Evolutionary conservation across 1,284 basidiomycete genomes (phyloP).

Genomic region (Trichosporon inkin): DNA sequence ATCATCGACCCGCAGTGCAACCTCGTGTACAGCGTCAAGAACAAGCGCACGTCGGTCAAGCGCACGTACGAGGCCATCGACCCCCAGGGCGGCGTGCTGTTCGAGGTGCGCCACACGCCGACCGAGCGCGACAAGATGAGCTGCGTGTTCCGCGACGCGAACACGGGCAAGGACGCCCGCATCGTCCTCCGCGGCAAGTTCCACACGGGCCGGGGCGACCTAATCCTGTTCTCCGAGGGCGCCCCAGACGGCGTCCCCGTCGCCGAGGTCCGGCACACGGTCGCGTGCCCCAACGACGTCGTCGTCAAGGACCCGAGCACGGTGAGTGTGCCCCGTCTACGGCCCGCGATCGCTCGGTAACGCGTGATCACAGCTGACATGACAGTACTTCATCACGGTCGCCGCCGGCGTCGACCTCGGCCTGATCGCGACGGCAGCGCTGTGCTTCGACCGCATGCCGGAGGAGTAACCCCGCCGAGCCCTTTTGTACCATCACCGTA

Average conservation of each 20-base stretch:
- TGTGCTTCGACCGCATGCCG: conserved; percentile 4
- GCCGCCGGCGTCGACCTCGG: conserved; percentile 7
- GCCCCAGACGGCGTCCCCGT: background rate
- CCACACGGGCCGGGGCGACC: background rate
- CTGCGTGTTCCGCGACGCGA: conserved; percentile 2
- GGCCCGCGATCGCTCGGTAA: too few species aligned
- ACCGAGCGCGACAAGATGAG: conserved; percentile 2
- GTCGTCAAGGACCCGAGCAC: conserved; percentile 3
- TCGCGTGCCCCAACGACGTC: background rate
- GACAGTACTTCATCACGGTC: conserved; percentile 6
- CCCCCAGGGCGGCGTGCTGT: background rate
- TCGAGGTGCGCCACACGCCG: background rate
- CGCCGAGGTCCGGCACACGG: conserved; percentile 3
- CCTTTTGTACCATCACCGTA: background rate
- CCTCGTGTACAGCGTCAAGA: conserved; percentile 6
- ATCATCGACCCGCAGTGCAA: conserved; percentile 1
- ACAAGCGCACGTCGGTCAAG: conserved; percentile 6
- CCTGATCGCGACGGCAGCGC: conserved; percentile 3
- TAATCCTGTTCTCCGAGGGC: background rate
- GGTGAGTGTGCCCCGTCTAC: too few species aligned
- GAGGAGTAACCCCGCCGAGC: background rate
- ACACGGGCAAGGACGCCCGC: background rate
- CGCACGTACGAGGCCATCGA: background rate
- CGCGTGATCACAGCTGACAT: background rate
- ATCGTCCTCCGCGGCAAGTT: conserved; percentile 1